Evolutionary conservation across 768 basidiomycete species (phyloP), one percentile per base, ranked within the genome.

Genomic region (Rubroboletus pulcherrimus): DNA sequence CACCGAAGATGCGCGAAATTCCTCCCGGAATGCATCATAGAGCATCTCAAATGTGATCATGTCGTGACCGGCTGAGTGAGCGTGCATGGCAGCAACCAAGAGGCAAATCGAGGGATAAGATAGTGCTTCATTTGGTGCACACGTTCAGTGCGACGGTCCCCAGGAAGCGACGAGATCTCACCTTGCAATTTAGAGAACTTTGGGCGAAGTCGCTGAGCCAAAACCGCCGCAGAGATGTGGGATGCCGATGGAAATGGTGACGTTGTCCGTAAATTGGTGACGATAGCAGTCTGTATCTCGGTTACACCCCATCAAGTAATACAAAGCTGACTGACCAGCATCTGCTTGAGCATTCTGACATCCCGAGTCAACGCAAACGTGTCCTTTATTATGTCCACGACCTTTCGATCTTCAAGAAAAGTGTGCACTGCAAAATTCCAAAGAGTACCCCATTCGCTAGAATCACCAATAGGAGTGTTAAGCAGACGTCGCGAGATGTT

Each of bases 1-100:
- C 8, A 86, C 81, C 10, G 78, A 77, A 7, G 89, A 87, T 21
- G 84, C 78, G 21, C 86, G 83, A 19, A 89, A 79, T 71, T 91
- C 88, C 57, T 85, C 81, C 21, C 84, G 82, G 67, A 94, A 93
- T 33, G 78, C 77, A 50, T 91, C 89, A 58, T 88, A 80, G 8
- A 96, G 80, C 86, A 95, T 93, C 63, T 95, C 92, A 66, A 98
- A 96, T 31, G 91, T 98, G 71, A 97, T 85, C 14, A 74, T 74
- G 19, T 87, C 78, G 56, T 93, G 87, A 0, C 94, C 94, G 7
- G 84, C 82, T 10, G 85, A 86, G 26, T 84, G 74, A 5, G 84
- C 78, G 65, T 97, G 95, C 64, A 85, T 79, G 14, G 85, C 80
- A n/a, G 94, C 89, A 56, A 98, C 87, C 41, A 97, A 79, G 31